These are phyloP conservation scores for Microthyrium microscopicum DNA, from an alignment of 2,329 filamentous ascomycete species.

Conservation along the genomic window DNA sequence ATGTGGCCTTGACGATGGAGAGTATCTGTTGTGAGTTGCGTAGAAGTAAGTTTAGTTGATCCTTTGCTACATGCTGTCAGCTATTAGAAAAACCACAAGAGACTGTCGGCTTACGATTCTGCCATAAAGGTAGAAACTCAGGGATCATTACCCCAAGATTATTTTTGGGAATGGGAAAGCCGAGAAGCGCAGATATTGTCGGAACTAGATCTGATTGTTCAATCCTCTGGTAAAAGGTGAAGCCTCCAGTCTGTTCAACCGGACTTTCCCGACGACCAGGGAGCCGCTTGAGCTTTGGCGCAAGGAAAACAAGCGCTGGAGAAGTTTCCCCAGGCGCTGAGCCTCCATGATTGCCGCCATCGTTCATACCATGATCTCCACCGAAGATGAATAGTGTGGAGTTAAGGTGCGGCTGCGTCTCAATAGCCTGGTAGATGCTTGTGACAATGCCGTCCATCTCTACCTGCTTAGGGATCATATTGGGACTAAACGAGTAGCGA, in stretches of 20 bases:
- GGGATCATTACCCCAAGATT: slow-evolving; percentile 76
- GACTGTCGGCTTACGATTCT: slow-evolving; percentile 31
- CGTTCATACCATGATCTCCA: slow-evolving; percentile 99
- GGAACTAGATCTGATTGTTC: slow-evolving; percentile 91
- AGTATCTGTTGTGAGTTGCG: slow-evolving; percentile 71
- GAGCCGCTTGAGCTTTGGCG: slow-evolving; percentile 56
- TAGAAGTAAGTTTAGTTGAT: slow-evolving; percentile 52
- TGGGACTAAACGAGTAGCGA: slow-evolving; percentile 42
- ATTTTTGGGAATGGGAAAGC: slow-evolving; percentile 77
- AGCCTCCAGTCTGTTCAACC: slow-evolving; percentile 45
- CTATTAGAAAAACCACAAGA: neutral
- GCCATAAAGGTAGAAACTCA: slow-evolving; percentile 66
- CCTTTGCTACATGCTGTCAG: slow-evolving; percentile 17
- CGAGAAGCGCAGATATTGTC: slow-evolving; percentile 70
- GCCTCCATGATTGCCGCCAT: slow-evolving; percentile 90
- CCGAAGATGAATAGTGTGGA: slow-evolving; percentile 73
- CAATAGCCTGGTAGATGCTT: slow-evolving; percentile 60
- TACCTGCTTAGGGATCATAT: slow-evolving; percentile 82
- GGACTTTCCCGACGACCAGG: slow-evolving; percentile 34
- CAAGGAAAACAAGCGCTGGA: slow-evolving; percentile 78
- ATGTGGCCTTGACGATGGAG: slow-evolving; percentile 58
- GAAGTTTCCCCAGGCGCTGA: slow-evolving; percentile 90
- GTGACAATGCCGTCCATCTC: slow-evolving; percentile 84
- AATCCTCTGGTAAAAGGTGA: slow-evolving; percentile 69
- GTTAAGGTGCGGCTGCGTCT: slow-evolving; percentile 49